These are phyloP conservation scores for Plenodomus lindquistii DNA, from an alignment of 2,329 filamentous ascomycete genomes.

Conservation along the genomic window DNA sequence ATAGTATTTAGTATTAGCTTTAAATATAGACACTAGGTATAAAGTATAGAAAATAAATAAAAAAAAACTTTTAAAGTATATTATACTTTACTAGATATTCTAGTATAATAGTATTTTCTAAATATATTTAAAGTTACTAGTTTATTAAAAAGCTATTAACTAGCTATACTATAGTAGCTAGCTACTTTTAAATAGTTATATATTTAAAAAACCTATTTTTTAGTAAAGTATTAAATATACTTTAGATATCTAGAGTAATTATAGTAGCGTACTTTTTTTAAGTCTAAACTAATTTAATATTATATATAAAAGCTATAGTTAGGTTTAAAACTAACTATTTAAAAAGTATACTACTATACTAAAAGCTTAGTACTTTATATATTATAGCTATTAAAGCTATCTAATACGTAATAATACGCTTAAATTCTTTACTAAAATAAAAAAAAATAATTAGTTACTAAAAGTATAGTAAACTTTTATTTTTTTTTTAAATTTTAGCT, in stretches of 20 bases:
- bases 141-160: neutral
- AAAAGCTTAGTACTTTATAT: conserved; percentile 8
- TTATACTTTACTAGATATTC: neutral
- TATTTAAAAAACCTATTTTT: conserved; percentile 5
- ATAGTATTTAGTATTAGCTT: neutral
- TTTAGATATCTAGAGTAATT: conserved; percentile 7
- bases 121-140: neutral
- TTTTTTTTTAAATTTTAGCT: conserved; percentile 5
- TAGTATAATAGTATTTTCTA: neutral
- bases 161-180: neutral
- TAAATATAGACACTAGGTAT: conserved; percentile 4
- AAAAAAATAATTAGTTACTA: conserved; percentile 4
- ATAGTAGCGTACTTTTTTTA: conserved; percentile 5
- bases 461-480: conserved; percentile 4
- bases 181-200: conserved; percentile 2
- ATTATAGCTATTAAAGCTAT: conserved; percentile 6
- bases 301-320: conserved; percentile 4
- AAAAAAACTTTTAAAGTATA: conserved; percentile 1
- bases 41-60: conserved; percentile 5
- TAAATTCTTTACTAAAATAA: conserved; percentile 9
- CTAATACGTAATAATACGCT: conserved; percentile 6
- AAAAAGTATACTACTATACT: conserved; percentile 5
- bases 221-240: conserved; percentile 5
- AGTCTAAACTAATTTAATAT: conserved; percentile 2
- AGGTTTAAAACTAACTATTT: conserved; percentile 7